phyloP scores from a whole-genome alignment of 2,329 filamentous ascomycete genomes.

The Botryosphaeria dothidea region DNA sequence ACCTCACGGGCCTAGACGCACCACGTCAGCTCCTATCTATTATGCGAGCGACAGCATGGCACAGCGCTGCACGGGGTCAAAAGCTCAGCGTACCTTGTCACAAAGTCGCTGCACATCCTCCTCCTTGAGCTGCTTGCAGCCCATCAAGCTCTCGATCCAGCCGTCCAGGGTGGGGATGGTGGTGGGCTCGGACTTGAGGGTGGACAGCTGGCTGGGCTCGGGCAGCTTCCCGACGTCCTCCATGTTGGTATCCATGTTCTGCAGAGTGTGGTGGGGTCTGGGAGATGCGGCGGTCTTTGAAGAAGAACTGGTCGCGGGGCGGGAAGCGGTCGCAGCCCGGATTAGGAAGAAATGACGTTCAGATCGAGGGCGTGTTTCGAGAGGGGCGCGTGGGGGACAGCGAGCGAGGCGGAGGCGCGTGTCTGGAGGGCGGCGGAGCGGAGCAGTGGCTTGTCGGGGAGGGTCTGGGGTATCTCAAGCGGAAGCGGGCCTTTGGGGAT shows the following conservation, averaged over 20 bases:
- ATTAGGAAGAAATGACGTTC: slow-evolving; percentile 40
- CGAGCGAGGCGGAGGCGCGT: not conserved
- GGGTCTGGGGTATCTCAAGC: slow-evolving; percentile 20
- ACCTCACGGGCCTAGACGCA: slow-evolving; percentile 80
- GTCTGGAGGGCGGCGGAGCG: not conserved
- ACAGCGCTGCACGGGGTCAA: not conserved
- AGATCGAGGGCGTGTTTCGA: slow-evolving; percentile 24
- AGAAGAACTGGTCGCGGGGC: slow-evolving; percentile 30
- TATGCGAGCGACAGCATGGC: not conserved
- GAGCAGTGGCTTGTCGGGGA: not conserved
- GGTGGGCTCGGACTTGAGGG: slow-evolving; percentile 75
- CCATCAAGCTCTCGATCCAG: slow-evolving; percentile 98
- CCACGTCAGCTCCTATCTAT: slow-evolving; percentile 17
- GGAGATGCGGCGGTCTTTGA: slow-evolving; percentile 29
- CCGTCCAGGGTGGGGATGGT: slow-evolving; percentile 92
- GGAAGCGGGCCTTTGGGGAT: slow-evolving; percentile 9
- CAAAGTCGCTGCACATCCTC: slow-evolving; percentile 93
- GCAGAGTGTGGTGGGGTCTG: slow-evolving; percentile 22
- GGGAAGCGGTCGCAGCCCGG: slow-evolving; percentile 36
- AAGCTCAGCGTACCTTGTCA: slow-evolving; percentile 71
- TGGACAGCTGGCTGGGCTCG: slow-evolving; percentile 69
- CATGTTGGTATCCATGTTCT: slow-evolving; percentile 95
- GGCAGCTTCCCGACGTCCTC: slow-evolving; percentile 86
- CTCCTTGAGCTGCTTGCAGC: slow-evolving; percentile 96
- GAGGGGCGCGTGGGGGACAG: slow-evolving; percentile 19